Base-by-base conservation (phyloP, 257 asterid species). In the Salvia hispanica region DNA sequence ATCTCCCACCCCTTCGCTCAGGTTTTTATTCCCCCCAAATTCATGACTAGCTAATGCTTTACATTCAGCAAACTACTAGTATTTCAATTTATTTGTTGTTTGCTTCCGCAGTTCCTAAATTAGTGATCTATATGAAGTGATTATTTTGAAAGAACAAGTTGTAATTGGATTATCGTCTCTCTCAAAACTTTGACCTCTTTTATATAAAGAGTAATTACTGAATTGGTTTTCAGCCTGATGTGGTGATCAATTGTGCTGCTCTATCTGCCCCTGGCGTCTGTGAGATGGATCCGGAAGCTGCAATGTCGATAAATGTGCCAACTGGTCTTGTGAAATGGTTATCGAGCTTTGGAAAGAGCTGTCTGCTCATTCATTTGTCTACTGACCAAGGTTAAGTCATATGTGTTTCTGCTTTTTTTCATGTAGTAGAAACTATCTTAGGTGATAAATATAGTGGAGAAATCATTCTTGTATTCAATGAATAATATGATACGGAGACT, bases 241-340 rank as follows among this genome's bases (percentile, higher is more conserved):
- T 88, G 69, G 95, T 93, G 81, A 81, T 93, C 62, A 90, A 93
- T 74, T 90, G 96, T 80, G 97, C 97, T 70, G 99, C 99, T 33
- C 77, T 93, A 36, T 93, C 97, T 1, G 83, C 88, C 28, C 97
- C 97, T 55, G 93, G 95, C 25, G 87, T 77, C 58, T 93, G 99
- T 37, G 99, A 93, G 86, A 62, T 66, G 77, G 97, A 93, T 79
- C 89, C 95, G 0, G 82, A 81, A 58, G 85, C 86, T 64, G 96
- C 99, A 73, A 83, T 86, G 91, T 74, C 95, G n/a, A 71, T 84
- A 59, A 93, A 93, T 79, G 96, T 93, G 9, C 99, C 99, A 10
- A 76, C 80, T 13, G 74, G 80, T 73, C 95, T 93, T 16, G 91
- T 90, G 69, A 80, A 78, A 50, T 93, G 99, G 99, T 55, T 93